Conservation (phyloP, 176 grass and related monocot genomes). For the Aegilops sharonensis region DNA sequence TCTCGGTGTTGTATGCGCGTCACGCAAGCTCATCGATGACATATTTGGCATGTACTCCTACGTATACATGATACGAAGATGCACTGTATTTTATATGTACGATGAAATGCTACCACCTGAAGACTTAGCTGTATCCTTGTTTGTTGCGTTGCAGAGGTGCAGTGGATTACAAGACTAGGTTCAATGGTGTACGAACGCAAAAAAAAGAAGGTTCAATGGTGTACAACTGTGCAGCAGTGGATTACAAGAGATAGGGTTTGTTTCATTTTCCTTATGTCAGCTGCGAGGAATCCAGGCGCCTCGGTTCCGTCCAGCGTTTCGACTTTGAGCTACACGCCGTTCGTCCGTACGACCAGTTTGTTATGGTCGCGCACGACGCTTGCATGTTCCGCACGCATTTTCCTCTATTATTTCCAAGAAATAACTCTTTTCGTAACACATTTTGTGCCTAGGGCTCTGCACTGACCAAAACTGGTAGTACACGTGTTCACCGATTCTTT, state of each 20-base stretch:
- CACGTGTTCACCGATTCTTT: background rate
- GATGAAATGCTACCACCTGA: background rate
- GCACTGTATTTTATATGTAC: no score
- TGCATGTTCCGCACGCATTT: background rate
- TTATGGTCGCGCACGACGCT: background rate
- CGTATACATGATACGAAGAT: no score
- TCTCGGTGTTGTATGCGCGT: background rate
- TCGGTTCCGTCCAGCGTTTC: conserved; percentile 27
- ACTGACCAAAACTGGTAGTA: background rate
- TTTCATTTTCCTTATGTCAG: conserved; percentile 39
- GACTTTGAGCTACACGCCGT: background rate
- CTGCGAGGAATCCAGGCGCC: background rate
- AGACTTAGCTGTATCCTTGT: conserved; percentile 29
- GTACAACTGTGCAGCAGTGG: conserved; percentile 18
- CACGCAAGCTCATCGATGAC: background rate
- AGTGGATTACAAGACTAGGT: background rate
- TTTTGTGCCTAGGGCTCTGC: background rate
- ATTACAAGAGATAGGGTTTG: background rate
- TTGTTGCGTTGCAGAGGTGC: conserved; percentile 39
- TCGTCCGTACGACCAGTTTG: background rate
- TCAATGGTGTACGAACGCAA: conserved; percentile 2
- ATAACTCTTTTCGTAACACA: background rate
- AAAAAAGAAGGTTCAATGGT: background rate
- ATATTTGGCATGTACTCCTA: no score
- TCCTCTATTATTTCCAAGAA: background rate